A percentile compares a stretch with the other conserved stretches of the same genome.
phyloP scores from a whole-genome alignment of 2,329 filamentous ascomycete species.

The Scedosporium apiospermum region DNA sequence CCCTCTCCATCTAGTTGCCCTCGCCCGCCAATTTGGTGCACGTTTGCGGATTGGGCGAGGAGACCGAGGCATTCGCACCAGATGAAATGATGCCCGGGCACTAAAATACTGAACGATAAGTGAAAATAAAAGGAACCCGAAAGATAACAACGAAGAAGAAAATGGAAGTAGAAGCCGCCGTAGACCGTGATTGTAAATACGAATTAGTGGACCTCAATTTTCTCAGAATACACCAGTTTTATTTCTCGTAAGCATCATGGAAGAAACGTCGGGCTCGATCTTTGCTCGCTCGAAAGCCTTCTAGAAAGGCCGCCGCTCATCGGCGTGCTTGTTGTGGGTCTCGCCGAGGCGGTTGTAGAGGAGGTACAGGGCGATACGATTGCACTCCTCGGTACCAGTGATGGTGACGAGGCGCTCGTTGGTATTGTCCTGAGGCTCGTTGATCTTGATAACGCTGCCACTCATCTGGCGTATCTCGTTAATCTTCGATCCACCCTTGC shows the following conservation, averaged over 20 bases:
- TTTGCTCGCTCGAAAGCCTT: constrained; percentile 5
- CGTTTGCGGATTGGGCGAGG: background rate
- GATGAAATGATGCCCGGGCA: background rate
- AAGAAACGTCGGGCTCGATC: background rate
- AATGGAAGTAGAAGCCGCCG: background rate
- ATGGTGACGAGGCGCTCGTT: constrained; percentile 97
- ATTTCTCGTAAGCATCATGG: background rate
- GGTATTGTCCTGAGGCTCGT: constrained; percentile 97
- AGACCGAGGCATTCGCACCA: background rate
- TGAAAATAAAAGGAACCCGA: background rate
- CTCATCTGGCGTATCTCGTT: constrained; percentile 97
- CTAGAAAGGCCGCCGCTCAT: constrained; percentile 10
- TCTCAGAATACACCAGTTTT: background rate
- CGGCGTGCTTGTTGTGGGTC: constrained; percentile 20
- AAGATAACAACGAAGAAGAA: constrained; percentile 1
- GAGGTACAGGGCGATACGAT: constrained; percentile 99
- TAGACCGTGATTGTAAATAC: background rate
- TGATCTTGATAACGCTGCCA: constrained; percentile 99
- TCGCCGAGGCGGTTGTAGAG: constrained; percentile 92
- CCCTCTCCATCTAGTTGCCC: background rate
- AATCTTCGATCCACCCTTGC: constrained; percentile 97
- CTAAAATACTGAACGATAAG: background rate
- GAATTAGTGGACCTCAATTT: background rate
- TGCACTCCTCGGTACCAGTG: constrained; percentile 95
- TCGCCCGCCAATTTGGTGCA: background rate